Base-by-base conservation (phyloP, 345 rosid genomes). In the Salix viminalis region DNA sequence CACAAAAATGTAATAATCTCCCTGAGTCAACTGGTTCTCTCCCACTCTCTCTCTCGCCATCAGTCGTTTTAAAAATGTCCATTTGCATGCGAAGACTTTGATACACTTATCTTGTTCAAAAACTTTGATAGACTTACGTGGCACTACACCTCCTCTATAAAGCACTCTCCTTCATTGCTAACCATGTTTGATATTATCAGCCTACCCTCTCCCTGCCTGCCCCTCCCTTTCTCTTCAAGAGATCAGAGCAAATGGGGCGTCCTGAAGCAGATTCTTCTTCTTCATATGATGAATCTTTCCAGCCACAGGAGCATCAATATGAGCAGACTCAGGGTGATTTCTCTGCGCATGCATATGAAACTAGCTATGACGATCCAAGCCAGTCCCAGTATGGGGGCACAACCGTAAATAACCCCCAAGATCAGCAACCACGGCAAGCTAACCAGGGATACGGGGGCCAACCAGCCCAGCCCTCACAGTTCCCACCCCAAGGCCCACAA, bases 201-300 rank as follows among this genome's bases (percentile, higher is more conserved):
- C 21, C 0, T 4, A 0, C 73, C 19, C 6, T 10, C 24, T 14
- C 28, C 36, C 11, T 6, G 4, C 16, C 36, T 26, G 13, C 56
- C 60, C n/a, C 26, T 26, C 26, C 26, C 26, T 26, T 26, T 26
- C 26, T 26, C 60, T 46, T 24, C 36, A 50, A 52, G 65, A 56
- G 62, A 48, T 23, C 39, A 28, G 16, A 67, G 50, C 21, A 54
- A 71, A 71, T 71, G 74, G 74, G 64, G 11, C 74, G 74, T 71
- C 65, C 74, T 18, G 28, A 32, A 32, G 74, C 46, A 52, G 74
- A 71, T 11, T 19, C 65, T 32, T 19, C 65, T 32, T 52, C 65
- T 12, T 7, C 41, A 2, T 28, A 70, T 32, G 61, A 70, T 32
- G 62, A 30, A 3, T 39, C 71, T 70, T 23, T 28, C 15, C 72